Base-by-base conservation (phyloP, 306 rosid species). In the Gastrolobium villosum region DNA sequence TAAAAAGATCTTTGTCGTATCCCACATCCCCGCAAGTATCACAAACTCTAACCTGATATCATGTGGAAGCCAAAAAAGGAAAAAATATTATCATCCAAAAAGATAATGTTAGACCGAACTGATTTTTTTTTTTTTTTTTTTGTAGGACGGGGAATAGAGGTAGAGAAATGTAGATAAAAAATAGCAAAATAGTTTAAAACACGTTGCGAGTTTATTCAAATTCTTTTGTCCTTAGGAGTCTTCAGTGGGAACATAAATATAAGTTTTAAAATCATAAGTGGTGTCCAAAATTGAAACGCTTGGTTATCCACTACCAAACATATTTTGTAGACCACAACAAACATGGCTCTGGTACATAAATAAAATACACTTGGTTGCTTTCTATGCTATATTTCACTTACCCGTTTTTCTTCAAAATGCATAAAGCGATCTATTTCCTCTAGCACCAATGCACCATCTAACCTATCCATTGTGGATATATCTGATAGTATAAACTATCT, bases 21-120 rank as follows among this genome's bases (percentile, higher is more conserved):
- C 85, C 85, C 13, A 7, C n/a, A 62, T 44, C 81, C 52, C 88
- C 87, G 39, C 88, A 79, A 3, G 71, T 79, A 77, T 79, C 87
- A 59, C 88, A 87, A 49, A 77, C 76, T 62, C 30, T 82, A 44
- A 49, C 48, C 87, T 87, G 85, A 11, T 65, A 44, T 75, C 70
- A 55, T 14, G 44, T 61, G 63, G 65, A 20, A 75, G 6, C 15
- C 62, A 46, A 41, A 60, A 55, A 34, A 13, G 13, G 53, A 52
- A 66, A 43, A 26, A 54, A 77, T 13, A 10, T 56, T 7, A 41
- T 75, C 4, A 41, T 75, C 4, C 36, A 34, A 7, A 52, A 63
- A 68, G 26, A 14, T 7, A 26, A 15, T 6, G 30, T 53, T 26
- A 26, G 39, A 54, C 4, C 14, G 0, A 50, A 46, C 8, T 10